phyloP scores from a whole-genome alignment of 495 filamentous ascomycete species.

The Cenococcum geophilum region DNA sequence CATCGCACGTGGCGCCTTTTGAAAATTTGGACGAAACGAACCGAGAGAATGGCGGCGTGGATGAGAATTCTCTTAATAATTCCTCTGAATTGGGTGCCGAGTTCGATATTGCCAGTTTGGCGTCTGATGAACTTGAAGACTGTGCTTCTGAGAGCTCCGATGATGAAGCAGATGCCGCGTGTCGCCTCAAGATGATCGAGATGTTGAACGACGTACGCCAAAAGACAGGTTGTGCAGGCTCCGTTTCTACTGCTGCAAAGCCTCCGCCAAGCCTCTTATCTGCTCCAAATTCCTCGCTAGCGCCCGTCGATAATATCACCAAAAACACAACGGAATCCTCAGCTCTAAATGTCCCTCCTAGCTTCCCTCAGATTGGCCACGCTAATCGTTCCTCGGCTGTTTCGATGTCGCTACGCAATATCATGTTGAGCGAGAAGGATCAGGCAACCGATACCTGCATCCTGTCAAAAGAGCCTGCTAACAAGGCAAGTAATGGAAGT shows the following conservation, averaged over 20 bases:
- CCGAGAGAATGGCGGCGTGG: too few relatives aligned
- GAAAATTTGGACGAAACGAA: neutral
- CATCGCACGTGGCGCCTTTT: neutral
- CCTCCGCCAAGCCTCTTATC: neutral
- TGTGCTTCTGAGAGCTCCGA: neutral
- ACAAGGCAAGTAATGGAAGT: neutral
- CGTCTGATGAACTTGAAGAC: neutral
- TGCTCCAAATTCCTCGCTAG: neutral
- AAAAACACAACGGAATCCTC: neutral
- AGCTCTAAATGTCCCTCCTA: neutral
- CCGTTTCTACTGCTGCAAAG: neutral
- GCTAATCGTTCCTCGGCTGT: neutral
- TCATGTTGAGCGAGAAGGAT: neutral
- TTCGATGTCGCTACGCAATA: neutral
- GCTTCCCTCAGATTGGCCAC: neutral
- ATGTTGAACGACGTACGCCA: neutral
- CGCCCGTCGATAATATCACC: too few relatives aligned
- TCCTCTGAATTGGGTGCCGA: neutral
- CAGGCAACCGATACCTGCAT: neutral
- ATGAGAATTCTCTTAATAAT: neutral
- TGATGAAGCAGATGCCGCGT: neutral
- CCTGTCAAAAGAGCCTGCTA: neutral
- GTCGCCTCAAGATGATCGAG: conserved; percentile 2
- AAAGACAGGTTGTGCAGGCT: neutral
- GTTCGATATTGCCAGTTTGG: neutral